phyloP scores from a whole-genome alignment of 2,329 filamentous ascomycete species.

The Ascocoryne sarcoides region DNA sequence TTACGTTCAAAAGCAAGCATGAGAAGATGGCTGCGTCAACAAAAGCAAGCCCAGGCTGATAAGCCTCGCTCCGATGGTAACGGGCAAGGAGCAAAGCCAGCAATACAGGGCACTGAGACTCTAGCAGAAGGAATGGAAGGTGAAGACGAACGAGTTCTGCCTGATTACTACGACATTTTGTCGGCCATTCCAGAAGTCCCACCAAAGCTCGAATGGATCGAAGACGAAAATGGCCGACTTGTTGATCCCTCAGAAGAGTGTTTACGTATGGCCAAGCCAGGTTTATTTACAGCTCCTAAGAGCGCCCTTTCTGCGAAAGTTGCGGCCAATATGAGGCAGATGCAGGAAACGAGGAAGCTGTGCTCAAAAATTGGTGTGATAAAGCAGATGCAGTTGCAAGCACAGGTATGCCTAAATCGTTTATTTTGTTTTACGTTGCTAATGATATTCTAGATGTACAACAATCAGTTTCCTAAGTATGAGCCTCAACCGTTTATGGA shows the following conservation, averaged over 20 bases:
- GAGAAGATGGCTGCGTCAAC: slow-evolving; percentile 75
- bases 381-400: slow-evolving; percentile 98
- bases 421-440: neutral
- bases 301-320: slow-evolving; percentile 71
- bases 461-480: slow-evolving; percentile 97
- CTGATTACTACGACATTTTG: slow-evolving; percentile 89
- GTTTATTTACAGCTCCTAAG: slow-evolving; percentile 65
- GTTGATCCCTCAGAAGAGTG: slow-evolving; percentile 83
- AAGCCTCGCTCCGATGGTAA: slow-evolving; percentile 35
- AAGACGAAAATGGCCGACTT: slow-evolving; percentile 81
- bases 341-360: slow-evolving; percentile 93
- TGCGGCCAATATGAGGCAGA: slow-evolving; percentile 84
- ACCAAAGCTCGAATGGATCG: slow-evolving; percentile 72
- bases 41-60: slow-evolving; percentile 55
- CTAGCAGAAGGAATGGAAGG: slow-evolving; percentile 87
- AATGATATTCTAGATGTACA: slow-evolving; percentile 60
- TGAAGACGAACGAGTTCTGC: slow-evolving; percentile 65
- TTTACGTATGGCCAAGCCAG: slow-evolving; percentile 65
- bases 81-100: slow-evolving; percentile 35
- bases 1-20: slow-evolving; percentile 80
- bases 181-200: slow-evolving; percentile 80
- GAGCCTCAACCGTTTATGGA: slow-evolving; percentile 84
- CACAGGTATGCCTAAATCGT: slow-evolving; percentile 54
- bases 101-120: slow-evolving; percentile 54
- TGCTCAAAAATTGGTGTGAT: slow-evolving; percentile 96